A percentile compares a stretch with the other conserved stretches of the same genome.
phyloP scores from a whole-genome alignment of 2,329 filamentous ascomycete genomes.

The Claviceps paspali region DNA sequence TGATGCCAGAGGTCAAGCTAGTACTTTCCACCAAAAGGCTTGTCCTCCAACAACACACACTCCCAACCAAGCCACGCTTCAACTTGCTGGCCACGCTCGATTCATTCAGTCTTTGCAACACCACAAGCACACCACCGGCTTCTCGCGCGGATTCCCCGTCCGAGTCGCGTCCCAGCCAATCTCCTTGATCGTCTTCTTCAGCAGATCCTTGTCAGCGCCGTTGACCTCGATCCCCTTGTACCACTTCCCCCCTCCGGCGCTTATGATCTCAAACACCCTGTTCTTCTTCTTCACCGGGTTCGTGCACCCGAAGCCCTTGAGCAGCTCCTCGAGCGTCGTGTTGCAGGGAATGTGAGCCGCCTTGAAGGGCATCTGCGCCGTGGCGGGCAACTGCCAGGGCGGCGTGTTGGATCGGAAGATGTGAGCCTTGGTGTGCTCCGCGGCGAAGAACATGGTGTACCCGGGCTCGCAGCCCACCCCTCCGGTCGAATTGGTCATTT shows the following conservation, averaged over 20 bases:
- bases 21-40: too few species aligned
- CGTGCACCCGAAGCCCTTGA: conserved; percentile 41
- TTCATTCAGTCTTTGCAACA: conserved; percentile 39
- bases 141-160: conserved; percentile 30
- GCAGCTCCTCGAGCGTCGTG: conserved; percentile 38
- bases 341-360: conserved; percentile 36
- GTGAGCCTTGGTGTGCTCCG: conserved; percentile 43
- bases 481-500: conserved; percentile 41
- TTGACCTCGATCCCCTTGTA: conserved; percentile 36
- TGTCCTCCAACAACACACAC: neutral
- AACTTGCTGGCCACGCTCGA: too few species aligned
- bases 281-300: conserved; percentile 38
- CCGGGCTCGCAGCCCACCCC: conserved; percentile 44
- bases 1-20: too few species aligned
- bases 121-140: conserved; percentile 45
- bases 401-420: conserved; percentile 34
- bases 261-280: conserved; percentile 38
- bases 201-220: conserved; percentile 32
- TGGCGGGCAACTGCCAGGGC: conserved; percentile 36
- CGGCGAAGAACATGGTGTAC: conserved; percentile 47
- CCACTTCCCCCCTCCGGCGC: conserved; percentile 42
- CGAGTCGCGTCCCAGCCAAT: conserved; percentile 43
- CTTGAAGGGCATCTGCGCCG: conserved; percentile 28
- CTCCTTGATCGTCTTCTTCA: conserved; percentile 35
- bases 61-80: neutral